A percentile compares a stretch with the other conserved stretches of the same genome.
phyloP scores from a whole-genome alignment of 345 rosid genomes.

The Trapa bicornis region DNA sequence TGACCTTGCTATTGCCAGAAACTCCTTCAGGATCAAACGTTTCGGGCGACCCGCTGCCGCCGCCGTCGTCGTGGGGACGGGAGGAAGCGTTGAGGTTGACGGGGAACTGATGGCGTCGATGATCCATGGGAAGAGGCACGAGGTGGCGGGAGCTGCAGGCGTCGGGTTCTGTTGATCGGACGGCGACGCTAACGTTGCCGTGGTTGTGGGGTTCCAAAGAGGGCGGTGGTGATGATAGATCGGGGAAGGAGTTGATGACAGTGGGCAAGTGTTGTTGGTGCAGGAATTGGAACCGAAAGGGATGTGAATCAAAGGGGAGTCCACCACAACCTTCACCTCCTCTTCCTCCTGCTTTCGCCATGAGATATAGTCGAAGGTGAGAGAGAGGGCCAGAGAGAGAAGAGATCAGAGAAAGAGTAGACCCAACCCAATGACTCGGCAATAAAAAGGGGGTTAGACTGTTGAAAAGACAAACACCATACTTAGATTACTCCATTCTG shows the following conservation, averaged over 20 bases:
- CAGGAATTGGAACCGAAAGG: conserved; percentile 11
- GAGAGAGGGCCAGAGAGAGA: background rate
- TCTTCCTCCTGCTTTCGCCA: conserved; percentile 25
- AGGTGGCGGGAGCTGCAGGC: conserved; percentile 8
- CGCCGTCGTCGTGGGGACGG: background rate
- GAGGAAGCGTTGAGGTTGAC: conserved; percentile 17
- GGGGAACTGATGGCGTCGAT: conserved; percentile 34
- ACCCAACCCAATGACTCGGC: conserved; percentile 55
- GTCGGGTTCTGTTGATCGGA: background rate
- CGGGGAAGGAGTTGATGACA: conserved; percentile 40
- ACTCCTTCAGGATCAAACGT: conserved; percentile 5
- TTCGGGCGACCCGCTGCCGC: background rate
- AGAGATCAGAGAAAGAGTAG: conserved; percentile 21
- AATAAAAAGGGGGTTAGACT: conserved; percentile 25
- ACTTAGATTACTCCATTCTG: background rate
- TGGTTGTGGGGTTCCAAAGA: background rate
- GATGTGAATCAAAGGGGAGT: conserved; percentile 54
- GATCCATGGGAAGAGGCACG: conserved; percentile 13
- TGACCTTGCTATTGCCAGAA: conserved; percentile 14
- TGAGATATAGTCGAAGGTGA: conserved; percentile 6
- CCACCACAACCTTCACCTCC: conserved; percentile 16
- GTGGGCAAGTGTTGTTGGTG: conserved; percentile 18
- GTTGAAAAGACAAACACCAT: conserved; percentile 3
- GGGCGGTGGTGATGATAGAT: background rate
- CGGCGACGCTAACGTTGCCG: background rate